Evolutionary conservation across 1,139 yeast species (phyloP), one percentile per base, ranked within the genome.

Genomic region (Pichia inconspicua): DNA sequence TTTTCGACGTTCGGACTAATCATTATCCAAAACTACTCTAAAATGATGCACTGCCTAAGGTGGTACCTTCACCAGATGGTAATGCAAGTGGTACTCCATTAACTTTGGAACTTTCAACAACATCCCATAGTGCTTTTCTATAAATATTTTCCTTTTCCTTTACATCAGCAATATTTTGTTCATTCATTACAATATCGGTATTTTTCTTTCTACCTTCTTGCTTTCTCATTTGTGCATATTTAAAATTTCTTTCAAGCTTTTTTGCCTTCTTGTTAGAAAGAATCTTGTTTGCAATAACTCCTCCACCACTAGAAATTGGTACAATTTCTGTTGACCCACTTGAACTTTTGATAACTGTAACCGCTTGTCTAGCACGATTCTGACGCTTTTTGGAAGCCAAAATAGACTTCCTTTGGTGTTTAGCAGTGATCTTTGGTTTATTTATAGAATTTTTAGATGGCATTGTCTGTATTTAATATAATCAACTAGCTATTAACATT

Each of bases 251-350:
- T 56, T 81, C 87, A 57, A 86, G 75, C 70, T 89, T 89, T 71
- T 82, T 78, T 42, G 87, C 82, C 67, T 86, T 81, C 70, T 89
- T 89, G 59, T 82, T 86, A 35, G 95, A 83, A 49, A 87, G 70
- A 1, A 88, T 77, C 46, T 69, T 72, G 43, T 78, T 82, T 39
- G 82, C 80, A 48, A 82, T 58, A 1, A 68, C 68, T 19, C 75
- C 73, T n/a, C 69, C 58, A 47, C 9, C 69, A 59, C 9, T 54
- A 52, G 15, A 81, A 78, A 49, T 74, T 72, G 67, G 77, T 80
- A 55, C 87, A 45, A 81, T 60, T n/a, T 85, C 77, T 28, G 77
- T 76, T 41, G 87, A 78, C 55, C 78, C 56, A 77, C 45, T 74
- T 70, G 52, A 58, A 57, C 50, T 69, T 68, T 41, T 78, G 70